Evolutionary conservation across 306 rosid species (phyloP), one percentile per base, ranked within the genome.

Genomic region (Potentilla sterilis): DNA sequence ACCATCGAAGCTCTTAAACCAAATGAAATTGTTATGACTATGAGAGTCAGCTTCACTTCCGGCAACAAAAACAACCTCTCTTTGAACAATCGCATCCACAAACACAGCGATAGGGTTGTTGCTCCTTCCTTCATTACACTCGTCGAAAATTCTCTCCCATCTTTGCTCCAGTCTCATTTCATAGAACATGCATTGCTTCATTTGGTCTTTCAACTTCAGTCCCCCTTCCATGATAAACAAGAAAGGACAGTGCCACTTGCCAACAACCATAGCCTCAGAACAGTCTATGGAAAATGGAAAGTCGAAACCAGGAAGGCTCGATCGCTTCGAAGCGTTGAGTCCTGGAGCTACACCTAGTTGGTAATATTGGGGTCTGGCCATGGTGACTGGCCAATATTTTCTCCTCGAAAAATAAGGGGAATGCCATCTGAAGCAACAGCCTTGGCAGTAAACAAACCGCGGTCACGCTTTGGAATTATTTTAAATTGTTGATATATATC

Each of bases 171-270:
- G 86, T 41, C 88, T 90, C 85, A 92, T 75, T 80, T 88, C 86
- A 70, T 92, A 88, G 61, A 84, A 90, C 87, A 80, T 79, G 18
- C 91, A 75, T 5, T 58, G 78, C 12, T 77, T 82, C 81, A 84
- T 73, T 67, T 86, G 89, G 55, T 85, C 79, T 59, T 70, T 86
- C 76, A 85, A 52, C 42, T 63, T 82, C 89, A 87, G 32, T 67
- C 83, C 82, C 75, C 89, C 83, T 68, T 88, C 97, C 81, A 74
- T 85, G 47, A 92, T 35, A 52, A 88, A 90, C 81, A 87, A 73
- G 42, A 90, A 86, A 76, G 97, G 97, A 55, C 84, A 75, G 34
- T 92, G 86, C 94, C 96, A 90, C 72, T 86, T 90, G 19, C 96
- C 97, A 16, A 92, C 88, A 68, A 38, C 82, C 63, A 86, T 73